phyloP scores from a whole-genome alignment of 1,284 basidiomycete genomes.

The Coniferiporia sulphurascens region DNA sequence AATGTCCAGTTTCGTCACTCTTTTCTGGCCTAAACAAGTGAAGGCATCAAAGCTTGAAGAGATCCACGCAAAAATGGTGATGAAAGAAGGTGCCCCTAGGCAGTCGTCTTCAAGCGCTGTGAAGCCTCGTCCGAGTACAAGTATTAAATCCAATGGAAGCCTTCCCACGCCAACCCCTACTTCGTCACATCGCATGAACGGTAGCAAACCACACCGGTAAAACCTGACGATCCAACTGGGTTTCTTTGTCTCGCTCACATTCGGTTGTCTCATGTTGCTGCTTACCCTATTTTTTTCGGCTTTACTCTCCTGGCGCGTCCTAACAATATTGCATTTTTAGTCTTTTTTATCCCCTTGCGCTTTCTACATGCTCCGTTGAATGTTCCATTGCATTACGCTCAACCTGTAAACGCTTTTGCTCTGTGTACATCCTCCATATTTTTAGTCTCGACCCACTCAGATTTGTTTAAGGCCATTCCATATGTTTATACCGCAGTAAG shows the following conservation, averaged over 20 bases:
- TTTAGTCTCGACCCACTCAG: not conserved
- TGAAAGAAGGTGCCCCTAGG: conserved; percentile 65
- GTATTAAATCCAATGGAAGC: conserved; percentile 44
- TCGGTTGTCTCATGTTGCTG: not conserved
- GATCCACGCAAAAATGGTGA: conserved; percentile 91
- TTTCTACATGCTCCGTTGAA: not conserved
- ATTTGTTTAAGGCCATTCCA: not conserved
- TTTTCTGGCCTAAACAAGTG: conserved; percentile 98
- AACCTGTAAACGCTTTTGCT: not conserved
- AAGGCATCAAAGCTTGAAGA: conserved; percentile 88
- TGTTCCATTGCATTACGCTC: not conserved
- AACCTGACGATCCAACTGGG: not conserved
- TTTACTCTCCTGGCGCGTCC: not conserved
- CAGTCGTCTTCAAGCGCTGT: conserved; percentile 34
- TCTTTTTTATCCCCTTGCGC: not conserved
- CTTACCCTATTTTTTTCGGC: not conserved
- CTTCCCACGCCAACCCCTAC: conserved; percentile 24
- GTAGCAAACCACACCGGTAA: conserved; percentile 50
- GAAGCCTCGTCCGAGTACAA: conserved; percentile 47
- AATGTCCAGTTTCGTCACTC: conserved; percentile 72
- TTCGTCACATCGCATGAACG: conserved; percentile 36
- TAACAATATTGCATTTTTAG: not conserved
- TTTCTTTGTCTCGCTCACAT: not conserved
- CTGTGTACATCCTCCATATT: not conserved
- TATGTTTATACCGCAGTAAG: not conserved